A percentile compares a stretch with the other conserved stretches of the same genome.
Evolutionary conservation across 2,329 filamentous ascomycete genomes (phyloP).

Genomic region (Diaporthe vexans): DNA sequence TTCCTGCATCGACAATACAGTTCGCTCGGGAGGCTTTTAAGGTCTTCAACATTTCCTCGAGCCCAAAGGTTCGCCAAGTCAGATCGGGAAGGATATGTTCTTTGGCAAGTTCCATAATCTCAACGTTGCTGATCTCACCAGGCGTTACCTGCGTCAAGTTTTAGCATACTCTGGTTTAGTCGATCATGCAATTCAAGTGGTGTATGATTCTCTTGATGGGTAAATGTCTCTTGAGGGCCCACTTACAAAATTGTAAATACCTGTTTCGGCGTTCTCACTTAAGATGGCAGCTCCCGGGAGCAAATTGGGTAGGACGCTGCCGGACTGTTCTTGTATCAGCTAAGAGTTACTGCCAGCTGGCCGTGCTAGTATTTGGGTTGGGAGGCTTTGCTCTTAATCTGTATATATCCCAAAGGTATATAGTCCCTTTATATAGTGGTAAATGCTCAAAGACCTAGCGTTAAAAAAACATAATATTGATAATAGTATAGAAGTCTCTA

Average conservation of each 20-base stretch:
- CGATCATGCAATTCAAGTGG: too few species aligned
- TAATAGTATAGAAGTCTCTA: too few species aligned
- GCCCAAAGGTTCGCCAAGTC: constrained; percentile 37
- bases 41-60: constrained; percentile 33
- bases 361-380: background rate
- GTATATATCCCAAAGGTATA: too few species aligned
- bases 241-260: constrained; percentile 39
- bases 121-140: constrained; percentile 30
- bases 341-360: too few species aligned
- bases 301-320: constrained; percentile 34
- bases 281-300: constrained; percentile 39
- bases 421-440: too few species aligned
- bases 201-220: background rate
- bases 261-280: constrained; percentile 33
- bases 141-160: constrained; percentile 22
- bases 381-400: too few species aligned
- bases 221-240: too few species aligned
- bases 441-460: too few species aligned
- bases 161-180: background rate
- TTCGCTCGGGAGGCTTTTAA: constrained; percentile 39
- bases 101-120: constrained; percentile 41
- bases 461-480: too few species aligned
- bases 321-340: constrained; percentile 18
- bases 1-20: constrained; percentile 30
- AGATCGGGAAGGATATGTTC: constrained; percentile 38